These are phyloP conservation scores for Annulohypoxylon bovei DNA, from an alignment of 495 filamentous ascomycete genomes.

Conservation along the genomic window DNA sequence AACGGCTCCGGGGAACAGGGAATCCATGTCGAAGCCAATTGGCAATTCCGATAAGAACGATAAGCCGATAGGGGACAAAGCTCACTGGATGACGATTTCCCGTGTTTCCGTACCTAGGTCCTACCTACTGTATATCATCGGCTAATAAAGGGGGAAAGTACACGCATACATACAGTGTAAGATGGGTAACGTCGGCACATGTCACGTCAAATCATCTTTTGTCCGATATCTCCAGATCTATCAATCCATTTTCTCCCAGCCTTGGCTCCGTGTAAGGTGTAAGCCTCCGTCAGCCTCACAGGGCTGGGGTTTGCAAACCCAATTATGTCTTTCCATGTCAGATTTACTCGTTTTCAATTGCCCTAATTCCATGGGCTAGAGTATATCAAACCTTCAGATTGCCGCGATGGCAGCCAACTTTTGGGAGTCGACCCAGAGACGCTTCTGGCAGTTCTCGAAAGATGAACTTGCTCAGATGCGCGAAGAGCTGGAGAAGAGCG, in stretches of 20 bases:
- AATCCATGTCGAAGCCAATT: constrained; percentile 37
- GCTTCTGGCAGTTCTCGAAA: constrained; percentile 89
- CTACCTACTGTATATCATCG: neutral
- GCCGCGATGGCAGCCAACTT: constrained; percentile 89
- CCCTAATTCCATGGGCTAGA: neutral
- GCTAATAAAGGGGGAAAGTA: constrained; percentile 7
- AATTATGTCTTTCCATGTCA: constrained; percentile 18
- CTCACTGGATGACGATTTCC: constrained; percentile 36
- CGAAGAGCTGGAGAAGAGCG: constrained; percentile 74
- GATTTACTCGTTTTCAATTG: constrained; percentile 7
- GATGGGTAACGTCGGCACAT: neutral
- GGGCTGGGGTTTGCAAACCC: constrained; percentile 20
- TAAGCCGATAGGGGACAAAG: constrained; percentile 38
- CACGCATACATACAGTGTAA: constrained; percentile 14
- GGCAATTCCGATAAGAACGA: constrained; percentile 16
- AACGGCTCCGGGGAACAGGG: constrained; percentile 32
- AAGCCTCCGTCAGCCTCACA: constrained; percentile 32
- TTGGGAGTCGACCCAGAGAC: constrained; percentile 93
- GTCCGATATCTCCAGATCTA: constrained; percentile 35
- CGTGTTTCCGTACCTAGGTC: constrained; percentile 14
- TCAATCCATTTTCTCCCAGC: constrained; percentile 17
- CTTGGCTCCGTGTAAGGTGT: constrained; percentile 32
- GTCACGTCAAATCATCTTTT: constrained; percentile 11
- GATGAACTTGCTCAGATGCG: constrained; percentile 78
- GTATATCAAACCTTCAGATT: constrained; percentile 8